phyloP scores from a whole-genome alignment of 2,329 filamentous ascomycete genomes.

The Penicillium brasilianum region DNA sequence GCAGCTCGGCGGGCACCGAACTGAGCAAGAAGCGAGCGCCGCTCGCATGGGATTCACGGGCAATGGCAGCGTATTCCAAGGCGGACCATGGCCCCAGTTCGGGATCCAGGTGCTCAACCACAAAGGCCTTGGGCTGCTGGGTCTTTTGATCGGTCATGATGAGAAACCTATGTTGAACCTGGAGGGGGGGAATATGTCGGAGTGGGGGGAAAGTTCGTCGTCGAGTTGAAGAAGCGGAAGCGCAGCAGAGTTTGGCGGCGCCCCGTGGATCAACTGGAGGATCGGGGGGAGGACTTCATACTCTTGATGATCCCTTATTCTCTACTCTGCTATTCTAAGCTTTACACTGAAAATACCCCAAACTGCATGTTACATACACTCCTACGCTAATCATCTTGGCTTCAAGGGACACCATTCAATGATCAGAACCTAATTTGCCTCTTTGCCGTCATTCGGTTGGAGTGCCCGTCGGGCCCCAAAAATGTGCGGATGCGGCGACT shows the following conservation, averaged over 20 bases:
- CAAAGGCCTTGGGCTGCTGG: constrained; percentile 70
- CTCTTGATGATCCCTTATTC: neutral
- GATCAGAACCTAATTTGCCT: neutral
- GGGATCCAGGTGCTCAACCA: constrained; percentile 95
- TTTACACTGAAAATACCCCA: too few relatives aligned
- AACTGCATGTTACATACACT: neutral
- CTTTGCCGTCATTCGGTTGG: neutral
- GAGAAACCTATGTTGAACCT: neutral
- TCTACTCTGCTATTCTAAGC: neutral
- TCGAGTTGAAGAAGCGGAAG: constrained; percentile 8
- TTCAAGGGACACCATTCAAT: neutral
- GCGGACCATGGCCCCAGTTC: constrained; percentile 94
- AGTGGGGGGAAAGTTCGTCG: neutral
- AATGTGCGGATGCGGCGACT: constrained; percentile 20
- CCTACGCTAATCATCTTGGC: neutral
- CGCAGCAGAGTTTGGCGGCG: constrained; percentile 8
- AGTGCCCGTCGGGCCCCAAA: constrained; percentile 1
- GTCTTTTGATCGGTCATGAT: constrained; percentile 34
- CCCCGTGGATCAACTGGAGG: constrained; percentile 5
- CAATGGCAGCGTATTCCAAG: constrained; percentile 89
- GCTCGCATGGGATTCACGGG: constrained; percentile 72
- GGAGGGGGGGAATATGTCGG: constrained; percentile 4
- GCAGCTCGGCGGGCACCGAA: constrained; percentile 72
- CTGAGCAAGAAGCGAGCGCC: constrained; percentile 78
- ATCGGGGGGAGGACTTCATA: neutral